Evolutionary conservation across 2,329 filamentous ascomycete genomes (phyloP).

Genomic region (Periconia sp.): DNA sequence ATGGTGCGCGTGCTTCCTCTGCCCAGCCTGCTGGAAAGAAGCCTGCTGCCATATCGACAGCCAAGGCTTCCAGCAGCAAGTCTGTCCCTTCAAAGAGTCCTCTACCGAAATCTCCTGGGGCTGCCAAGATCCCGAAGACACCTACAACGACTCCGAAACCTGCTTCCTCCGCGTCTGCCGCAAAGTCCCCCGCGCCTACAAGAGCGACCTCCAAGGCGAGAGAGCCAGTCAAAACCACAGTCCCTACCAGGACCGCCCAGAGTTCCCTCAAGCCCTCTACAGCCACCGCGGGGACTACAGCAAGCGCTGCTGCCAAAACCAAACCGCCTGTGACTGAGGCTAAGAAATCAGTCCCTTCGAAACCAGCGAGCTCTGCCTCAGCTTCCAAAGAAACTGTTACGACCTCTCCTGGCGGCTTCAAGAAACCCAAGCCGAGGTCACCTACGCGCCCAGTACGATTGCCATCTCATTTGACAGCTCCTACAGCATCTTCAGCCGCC

Average conservation of each 20-base stretch:
- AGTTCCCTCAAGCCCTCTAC: constrained; percentile 28
- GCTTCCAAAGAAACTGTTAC: constrained; percentile 21
- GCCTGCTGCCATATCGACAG: constrained; percentile 35
- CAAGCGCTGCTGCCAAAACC: constrained; percentile 24
- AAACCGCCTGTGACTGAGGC: constrained; percentile 23
- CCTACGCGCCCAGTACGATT: constrained; percentile 69
- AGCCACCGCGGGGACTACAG: constrained; percentile 19
- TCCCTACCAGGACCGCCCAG: constrained; percentile 29
- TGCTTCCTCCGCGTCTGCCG: constrained; percentile 15
- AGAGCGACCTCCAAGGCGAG: constrained; percentile 20
- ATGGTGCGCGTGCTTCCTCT: constrained; percentile 22
- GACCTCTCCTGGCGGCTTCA: constrained; percentile 33
- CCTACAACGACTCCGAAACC: constrained; percentile 32
- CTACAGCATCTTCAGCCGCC: constrained; percentile 69
- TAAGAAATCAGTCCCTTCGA: constrained; percentile 27
- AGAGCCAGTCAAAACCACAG: constrained; percentile 19
- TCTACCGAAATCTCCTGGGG: constrained; percentile 27
- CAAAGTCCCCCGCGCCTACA: constrained; percentile 18
- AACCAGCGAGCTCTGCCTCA: constrained; percentile 15
- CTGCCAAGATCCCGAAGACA: constrained; percentile 24
- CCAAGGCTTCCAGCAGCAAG: constrained; percentile 28
- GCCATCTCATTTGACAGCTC: constrained; percentile 67
- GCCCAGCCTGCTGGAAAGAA: constrained; percentile 31
- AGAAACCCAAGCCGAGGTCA: constrained; percentile 54
- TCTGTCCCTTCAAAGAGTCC: constrained; percentile 33